Evolutionary conservation across 805 yeast species (phyloP).

Genomic region (Metschnikowia arizonensis): DNA sequence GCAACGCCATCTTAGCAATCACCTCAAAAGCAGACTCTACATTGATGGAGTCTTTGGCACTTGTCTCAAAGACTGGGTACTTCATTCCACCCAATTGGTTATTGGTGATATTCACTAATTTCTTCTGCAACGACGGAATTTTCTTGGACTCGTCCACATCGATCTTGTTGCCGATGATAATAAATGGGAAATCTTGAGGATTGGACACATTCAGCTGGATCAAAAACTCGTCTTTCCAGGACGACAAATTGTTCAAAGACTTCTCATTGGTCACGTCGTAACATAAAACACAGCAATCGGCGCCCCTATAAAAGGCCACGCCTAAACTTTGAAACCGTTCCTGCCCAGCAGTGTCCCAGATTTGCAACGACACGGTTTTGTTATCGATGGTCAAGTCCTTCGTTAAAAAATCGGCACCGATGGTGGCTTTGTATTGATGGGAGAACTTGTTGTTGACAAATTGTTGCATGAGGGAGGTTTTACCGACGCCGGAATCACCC

Average conservation of each 20-base stretch:
- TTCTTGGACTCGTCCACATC: constrained; percentile 91
- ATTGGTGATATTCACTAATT: constrained; percentile 43
- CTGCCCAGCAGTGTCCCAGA: constrained; percentile 48
- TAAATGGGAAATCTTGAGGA: constrained; percentile 95
- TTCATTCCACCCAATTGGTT: constrained; percentile 58
- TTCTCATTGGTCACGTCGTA: constrained; percentile 94
- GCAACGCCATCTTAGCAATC: constrained; percentile 90
- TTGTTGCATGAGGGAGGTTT: constrained; percentile 95
- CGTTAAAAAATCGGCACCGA: constrained; percentile 95
- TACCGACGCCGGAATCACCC: constrained; percentile 98
- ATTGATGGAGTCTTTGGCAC: constrained; percentile 94
- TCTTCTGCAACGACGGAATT: constrained; percentile 53
- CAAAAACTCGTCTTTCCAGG: constrained; percentile 94
- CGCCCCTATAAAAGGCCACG: constrained; percentile 95
- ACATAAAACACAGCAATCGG: constrained; percentile 95
- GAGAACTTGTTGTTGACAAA: constrained; percentile 92
- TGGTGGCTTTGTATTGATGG: constrained; percentile 95
- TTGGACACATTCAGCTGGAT: constrained; percentile 90
- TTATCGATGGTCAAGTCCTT: constrained; percentile 86
- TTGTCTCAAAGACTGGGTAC: constrained; percentile 89
- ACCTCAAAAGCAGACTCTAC: constrained; percentile 96
- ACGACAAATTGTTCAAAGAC: constrained; percentile 80
- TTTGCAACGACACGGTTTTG: constrained; percentile 73
- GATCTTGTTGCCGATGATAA: constrained; percentile 89
- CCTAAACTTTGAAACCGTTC: constrained; percentile 96